Conservation (phyloP, 257 asterid species). For the Scutellaria minor region DNA sequence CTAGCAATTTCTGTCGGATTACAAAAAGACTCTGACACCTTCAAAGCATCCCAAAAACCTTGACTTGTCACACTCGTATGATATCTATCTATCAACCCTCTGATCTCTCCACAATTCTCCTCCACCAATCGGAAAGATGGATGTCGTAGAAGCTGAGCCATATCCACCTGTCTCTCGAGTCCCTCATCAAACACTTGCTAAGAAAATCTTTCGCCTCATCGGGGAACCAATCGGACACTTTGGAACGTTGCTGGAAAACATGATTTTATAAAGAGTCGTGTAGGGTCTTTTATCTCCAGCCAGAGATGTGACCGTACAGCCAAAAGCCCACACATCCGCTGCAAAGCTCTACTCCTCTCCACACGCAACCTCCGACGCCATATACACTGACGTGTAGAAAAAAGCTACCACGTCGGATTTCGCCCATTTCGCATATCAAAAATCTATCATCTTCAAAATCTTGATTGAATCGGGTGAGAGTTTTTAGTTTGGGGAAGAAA, state of each 20-base stretch:
- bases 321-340: conserved; percentile 87
- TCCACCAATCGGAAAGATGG: conserved; percentile 48
- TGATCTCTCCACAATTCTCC: conserved; percentile 20
- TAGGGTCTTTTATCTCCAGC: conserved; percentile 73
- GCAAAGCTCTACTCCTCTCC: conserved; percentile 76
- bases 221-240: conserved; percentile 57
- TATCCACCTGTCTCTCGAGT: conserved; percentile 66
- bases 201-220: conserved; percentile 53
- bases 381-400: conserved; percentile 82
- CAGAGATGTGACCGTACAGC: conserved; percentile 75
- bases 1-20: conserved; percentile 22
- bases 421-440: conserved; percentile 62
- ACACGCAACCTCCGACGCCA: conserved; percentile 93
- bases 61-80: conserved; percentile 77
- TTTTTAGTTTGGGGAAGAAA: no score
- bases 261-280: conserved; percentile 71
- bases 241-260: conserved; percentile 61
- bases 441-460: conserved; percentile 63
- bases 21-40: conserved; percentile 39
- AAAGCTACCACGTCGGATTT: conserved; percentile 33
- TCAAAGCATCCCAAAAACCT: conserved; percentile 69
- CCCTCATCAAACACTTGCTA: conserved; percentile 59
- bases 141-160: conserved; percentile 67
- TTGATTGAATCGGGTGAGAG: no score
- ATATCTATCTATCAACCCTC: conserved; percentile 44